Conservation (phyloP, 805 yeast genomes). For the Metschnikowia kofuensis region DNA sequence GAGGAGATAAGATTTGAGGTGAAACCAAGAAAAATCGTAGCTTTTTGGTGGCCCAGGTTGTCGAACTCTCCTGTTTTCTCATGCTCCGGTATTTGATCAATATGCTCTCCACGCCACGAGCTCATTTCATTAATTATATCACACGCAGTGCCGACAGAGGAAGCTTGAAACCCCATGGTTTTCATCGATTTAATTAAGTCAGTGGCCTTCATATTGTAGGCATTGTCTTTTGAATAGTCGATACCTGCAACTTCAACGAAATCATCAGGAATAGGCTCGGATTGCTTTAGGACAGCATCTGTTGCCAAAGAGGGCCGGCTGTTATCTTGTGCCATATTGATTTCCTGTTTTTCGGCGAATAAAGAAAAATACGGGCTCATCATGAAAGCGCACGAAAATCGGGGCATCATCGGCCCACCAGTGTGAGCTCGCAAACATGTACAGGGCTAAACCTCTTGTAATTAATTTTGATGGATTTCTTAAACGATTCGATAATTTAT, state of each 20-base stretch:
- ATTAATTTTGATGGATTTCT: no score
- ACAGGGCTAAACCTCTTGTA: slow-evolving; percentile 1
- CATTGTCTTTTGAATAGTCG: slow-evolving; percentile 78
- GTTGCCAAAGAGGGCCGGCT: slow-evolving; percentile 67
- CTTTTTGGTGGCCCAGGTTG: slow-evolving; percentile 71
- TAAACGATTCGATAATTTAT: no score
- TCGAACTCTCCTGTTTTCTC: slow-evolving; percentile 70
- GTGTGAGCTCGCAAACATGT: background rate
- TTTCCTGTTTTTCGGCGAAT: background rate
- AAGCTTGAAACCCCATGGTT: slow-evolving; percentile 97
- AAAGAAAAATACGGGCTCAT: background rate
- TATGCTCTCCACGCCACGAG: slow-evolving; percentile 84
- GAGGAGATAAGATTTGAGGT: slow-evolving; percentile 95
- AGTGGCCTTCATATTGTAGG: slow-evolving; percentile 73
- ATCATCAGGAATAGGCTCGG: slow-evolving; percentile 80
- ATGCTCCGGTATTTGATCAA: slow-evolving; percentile 64
- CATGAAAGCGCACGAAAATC: background rate
- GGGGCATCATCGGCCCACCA: background rate
- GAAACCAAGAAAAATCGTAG: slow-evolving; percentile 93
- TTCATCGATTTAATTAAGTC: slow-evolving; percentile 81
- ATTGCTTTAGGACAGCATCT: slow-evolving; percentile 86
- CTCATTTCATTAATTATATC: slow-evolving; percentile 93
- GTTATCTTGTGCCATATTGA: slow-evolving; percentile 6
- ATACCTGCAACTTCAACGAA: slow-evolving; percentile 82
- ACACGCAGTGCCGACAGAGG: slow-evolving; percentile 81